Conservation (phyloP, 768 basidiomycete species). For the Tephrocybe rancida region DNA sequence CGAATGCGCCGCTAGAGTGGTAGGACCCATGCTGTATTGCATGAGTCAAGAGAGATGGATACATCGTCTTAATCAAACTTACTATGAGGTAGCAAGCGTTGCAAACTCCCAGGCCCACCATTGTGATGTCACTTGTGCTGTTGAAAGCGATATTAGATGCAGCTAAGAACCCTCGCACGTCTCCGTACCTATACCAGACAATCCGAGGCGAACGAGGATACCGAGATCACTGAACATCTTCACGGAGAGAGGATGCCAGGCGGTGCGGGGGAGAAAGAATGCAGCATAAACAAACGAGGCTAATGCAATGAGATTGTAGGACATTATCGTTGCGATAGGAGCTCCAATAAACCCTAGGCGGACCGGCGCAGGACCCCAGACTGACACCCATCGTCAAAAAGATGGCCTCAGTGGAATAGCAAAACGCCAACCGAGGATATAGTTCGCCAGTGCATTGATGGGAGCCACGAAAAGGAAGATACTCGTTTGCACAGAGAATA, state of each 20-base stretch:
- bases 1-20: too few relatives aligned
- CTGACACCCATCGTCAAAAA: slow-evolving; percentile 25
- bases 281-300: slow-evolving; percentile 63
- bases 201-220: slow-evolving; percentile 68
- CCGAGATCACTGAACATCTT: slow-evolving; percentile 69
- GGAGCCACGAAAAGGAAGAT: slow-evolving; percentile 62
- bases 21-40: slow-evolving; percentile 67
- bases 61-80: too few relatives aligned
- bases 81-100: slow-evolving; percentile 8
- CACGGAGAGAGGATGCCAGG: slow-evolving; percentile 77
- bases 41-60: neutral
- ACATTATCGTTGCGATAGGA: slow-evolving; percentile 83
- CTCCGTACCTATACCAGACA: slow-evolving; percentile 80
- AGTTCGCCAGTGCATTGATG: slow-evolving; percentile 81
- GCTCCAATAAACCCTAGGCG: slow-evolving; percentile 92
- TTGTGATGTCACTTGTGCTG: slow-evolving; percentile 81
- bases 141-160: too few relatives aligned
- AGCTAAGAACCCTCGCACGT: too few relatives aligned
- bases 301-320: slow-evolving; percentile 77
- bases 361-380: slow-evolving; percentile 80
- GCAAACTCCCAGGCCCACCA: slow-evolving; percentile 16
- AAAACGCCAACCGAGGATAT: slow-evolving; percentile 60
- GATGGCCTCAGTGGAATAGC: neutral
- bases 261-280: slow-evolving; percentile 50
- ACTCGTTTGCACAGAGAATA: slow-evolving; percentile 13